A percentile compares a stretch with the other conserved stretches of the same genome.
Conservation (phyloP, 192 early-diverging fungal species). For the Backusella psychrophila region DNA sequence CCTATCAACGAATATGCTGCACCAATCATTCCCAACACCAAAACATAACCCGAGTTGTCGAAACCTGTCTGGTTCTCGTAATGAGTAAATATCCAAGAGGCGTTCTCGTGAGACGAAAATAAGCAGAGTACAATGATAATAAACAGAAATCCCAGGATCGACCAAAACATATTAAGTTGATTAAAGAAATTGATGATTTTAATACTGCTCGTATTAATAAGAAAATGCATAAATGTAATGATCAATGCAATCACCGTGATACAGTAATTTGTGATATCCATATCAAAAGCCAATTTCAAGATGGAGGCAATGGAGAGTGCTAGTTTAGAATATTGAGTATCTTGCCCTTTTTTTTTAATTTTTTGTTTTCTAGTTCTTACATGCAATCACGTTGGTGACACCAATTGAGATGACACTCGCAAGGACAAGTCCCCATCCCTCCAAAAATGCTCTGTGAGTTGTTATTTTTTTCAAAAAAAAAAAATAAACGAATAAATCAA, state of each 20-base stretch:
- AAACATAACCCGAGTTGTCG: conserved; percentile 22
- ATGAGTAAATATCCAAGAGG: conserved; percentile 26
- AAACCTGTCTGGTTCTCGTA: conserved; percentile 38
- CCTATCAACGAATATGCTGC: conserved; percentile 34
- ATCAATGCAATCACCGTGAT: conserved; percentile 14
- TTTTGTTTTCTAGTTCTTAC: background rate
- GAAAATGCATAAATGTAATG: conserved; percentile 15
- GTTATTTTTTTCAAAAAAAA: too few relatives aligned
- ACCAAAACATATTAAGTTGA: conserved; percentile 35
- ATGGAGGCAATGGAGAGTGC: conserved; percentile 27
- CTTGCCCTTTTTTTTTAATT: background rate
- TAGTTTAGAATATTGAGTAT: background rate
- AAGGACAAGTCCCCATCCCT: conserved; percentile 29
- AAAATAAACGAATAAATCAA: background rate
- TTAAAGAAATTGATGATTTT: conserved; percentile 18
- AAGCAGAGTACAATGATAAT: conserved; percentile 19
- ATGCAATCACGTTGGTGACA: conserved; percentile 26
- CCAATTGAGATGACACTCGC: conserved; percentile 24
- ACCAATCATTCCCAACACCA: conserved; percentile 31
- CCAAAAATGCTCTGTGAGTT: conserved; percentile 25
- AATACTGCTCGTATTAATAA: conserved; percentile 18
- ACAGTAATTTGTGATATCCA: background rate
- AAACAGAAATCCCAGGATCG: conserved; percentile 17
- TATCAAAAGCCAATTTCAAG: conserved; percentile 2
- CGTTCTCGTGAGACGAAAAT: conserved; percentile 13